These are phyloP conservation scores for Solanum chilense DNA, from an alignment of 257 asterid species.

Conservation along the genomic window DNA sequence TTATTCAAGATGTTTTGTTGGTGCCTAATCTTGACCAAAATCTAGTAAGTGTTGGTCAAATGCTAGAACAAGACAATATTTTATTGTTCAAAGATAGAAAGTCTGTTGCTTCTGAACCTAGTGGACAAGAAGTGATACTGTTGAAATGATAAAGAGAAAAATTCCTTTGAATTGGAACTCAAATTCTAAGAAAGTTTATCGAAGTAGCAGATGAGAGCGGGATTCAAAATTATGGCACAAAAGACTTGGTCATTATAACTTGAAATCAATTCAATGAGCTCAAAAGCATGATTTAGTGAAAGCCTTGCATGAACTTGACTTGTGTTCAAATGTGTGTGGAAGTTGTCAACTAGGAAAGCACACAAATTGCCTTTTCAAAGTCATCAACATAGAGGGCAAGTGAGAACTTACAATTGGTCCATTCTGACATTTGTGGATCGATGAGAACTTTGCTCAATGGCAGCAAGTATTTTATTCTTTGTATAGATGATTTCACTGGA, in stretches of 20 bases:
- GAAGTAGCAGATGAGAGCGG: background rate
- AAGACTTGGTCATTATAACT: background rate
- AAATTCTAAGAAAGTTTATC: background rate
- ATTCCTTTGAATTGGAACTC: background rate
- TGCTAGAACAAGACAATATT: background rate
- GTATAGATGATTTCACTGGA: background rate
- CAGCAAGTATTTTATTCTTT: background rate
- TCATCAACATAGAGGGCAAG: background rate
- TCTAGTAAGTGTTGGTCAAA: background rate
- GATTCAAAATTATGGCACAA: background rate
- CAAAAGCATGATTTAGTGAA: background rate
- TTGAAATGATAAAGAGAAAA: background rate
- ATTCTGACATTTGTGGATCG: background rate
- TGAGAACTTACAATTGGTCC: background rate
- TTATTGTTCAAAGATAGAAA: background rate
- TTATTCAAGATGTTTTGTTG: background rate
- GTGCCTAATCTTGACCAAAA: background rate
- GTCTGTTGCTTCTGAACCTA: background rate
- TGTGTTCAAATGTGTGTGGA: background rate
- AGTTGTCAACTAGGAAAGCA: background rate
- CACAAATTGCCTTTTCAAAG: background rate
- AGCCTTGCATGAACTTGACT: background rate
- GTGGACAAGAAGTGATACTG: background rate
- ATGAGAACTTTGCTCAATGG: background rate
- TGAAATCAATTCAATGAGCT: background rate